A percentile compares a stretch with the other conserved stretches of the same genome.
Evolutionary conservation across 805 yeast genomes (phyloP).

Genomic region (Cyberlindnera japonica): DNA sequence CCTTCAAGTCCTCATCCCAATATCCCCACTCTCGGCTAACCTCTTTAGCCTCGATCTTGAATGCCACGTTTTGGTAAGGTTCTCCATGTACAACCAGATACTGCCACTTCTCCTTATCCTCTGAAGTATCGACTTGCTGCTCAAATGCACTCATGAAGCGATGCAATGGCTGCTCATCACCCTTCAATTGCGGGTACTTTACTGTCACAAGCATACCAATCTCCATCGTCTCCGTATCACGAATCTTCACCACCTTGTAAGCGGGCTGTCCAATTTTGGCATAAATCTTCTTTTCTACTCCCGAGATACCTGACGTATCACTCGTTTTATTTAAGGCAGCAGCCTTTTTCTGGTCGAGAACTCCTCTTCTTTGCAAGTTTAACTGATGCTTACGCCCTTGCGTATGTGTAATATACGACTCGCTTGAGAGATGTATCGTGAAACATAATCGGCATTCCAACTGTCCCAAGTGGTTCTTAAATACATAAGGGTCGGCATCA

Average conservation of each 20-base stretch:
- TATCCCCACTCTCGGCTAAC: conserved; percentile 53
- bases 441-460: conserved; percentile 82
- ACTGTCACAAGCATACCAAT: conserved; percentile 67
- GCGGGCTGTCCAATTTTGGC: conserved; percentile 66
- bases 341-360: conserved; percentile 23
- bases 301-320: conserved; percentile 30
- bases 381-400: conserved; percentile 80
- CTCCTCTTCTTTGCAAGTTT: conserved; percentile 63
- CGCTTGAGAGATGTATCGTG: conserved; percentile 76
- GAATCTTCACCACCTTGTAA: conserved; percentile 61
- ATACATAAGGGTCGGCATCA: conserved; percentile 77
- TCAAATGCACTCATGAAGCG: conserved; percentile 80
- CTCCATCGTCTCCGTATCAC: conserved; percentile 53
- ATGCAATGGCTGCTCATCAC: conserved; percentile 53
- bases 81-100: conserved; percentile 81
- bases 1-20: conserved; percentile 69
- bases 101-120: conserved; percentile 46
- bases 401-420: conserved; percentile 79
- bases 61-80: conserved; percentile 80
- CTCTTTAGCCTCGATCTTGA: conserved; percentile 65
- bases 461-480: conserved; percentile 77
- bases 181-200: conserved; percentile 46
- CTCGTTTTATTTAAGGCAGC: conserved; percentile 1
- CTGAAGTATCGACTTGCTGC: conserved; percentile 47
- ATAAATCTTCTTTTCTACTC: conserved; percentile 14